phyloP scores from a whole-genome alignment of 768 basidiomycete genomes.

The Pulveroboletus ravenelii region DNA sequence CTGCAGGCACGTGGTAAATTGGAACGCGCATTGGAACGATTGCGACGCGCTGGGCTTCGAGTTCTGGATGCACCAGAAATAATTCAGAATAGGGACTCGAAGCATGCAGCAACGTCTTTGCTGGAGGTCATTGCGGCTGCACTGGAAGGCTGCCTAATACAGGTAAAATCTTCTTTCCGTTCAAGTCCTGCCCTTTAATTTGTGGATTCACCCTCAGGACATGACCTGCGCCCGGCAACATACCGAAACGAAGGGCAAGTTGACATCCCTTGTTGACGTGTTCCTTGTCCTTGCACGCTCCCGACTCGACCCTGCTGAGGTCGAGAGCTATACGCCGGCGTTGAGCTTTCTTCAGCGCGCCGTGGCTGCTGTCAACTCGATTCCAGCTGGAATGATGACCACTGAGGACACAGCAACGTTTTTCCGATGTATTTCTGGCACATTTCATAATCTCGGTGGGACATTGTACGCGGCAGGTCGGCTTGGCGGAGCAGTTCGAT shows the following conservation, averaged over 20 bases:
- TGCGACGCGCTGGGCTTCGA: conserved; percentile 48
- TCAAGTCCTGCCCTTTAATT: neutral
- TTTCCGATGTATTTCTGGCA: conserved; percentile 65
- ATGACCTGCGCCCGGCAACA: neutral
- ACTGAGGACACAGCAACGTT: conserved; percentile 43
- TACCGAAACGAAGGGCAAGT: conserved; percentile 29
- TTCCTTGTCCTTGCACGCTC: conserved; percentile 51
- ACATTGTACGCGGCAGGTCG: conserved; percentile 62
- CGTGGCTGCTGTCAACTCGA: conserved; percentile 20
- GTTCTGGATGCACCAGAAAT: conserved; percentile 36
- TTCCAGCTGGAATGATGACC: conserved; percentile 4
- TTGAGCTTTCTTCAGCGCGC: conserved; percentile 48
- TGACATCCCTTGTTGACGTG: conserved; percentile 50
- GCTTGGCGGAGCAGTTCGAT: conserved; percentile 61
- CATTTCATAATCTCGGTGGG: conserved; percentile 65
- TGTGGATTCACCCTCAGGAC: conserved; percentile 1
- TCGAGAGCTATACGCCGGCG: conserved; percentile 42
- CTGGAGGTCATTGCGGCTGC: conserved; percentile 34
- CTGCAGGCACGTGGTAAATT: conserved; percentile 46
- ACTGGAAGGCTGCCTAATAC: conserved; percentile 28
- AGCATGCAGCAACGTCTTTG: conserved; percentile 24
- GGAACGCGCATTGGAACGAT: conserved; percentile 55
- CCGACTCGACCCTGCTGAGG: conserved; percentile 36
- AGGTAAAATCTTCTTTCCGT: conserved; percentile 23
- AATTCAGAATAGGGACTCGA: conserved; percentile 5